phyloP scores from a whole-genome alignment of 768 basidiomycete genomes.

The Tylopilus sp. region DNA sequence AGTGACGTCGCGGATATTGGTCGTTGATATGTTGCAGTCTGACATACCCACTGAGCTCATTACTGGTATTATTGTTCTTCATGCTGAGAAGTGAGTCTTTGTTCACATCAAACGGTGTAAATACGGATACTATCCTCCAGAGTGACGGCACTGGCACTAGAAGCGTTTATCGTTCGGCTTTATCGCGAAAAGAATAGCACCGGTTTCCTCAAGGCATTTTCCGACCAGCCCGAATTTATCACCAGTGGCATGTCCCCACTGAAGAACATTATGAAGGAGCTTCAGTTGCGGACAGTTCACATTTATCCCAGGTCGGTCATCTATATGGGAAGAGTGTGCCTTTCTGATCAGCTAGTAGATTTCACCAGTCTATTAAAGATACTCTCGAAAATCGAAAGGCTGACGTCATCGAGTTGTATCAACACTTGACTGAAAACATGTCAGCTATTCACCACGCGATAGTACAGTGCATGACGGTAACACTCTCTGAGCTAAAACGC shows the following conservation, averaged over 20 bases:
- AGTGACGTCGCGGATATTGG: slow-evolving; percentile 90
- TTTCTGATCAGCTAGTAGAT: slow-evolving; percentile 44
- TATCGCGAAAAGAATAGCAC: slow-evolving; percentile 86
- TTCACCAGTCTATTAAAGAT: slow-evolving; percentile 84
- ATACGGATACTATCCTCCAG: slow-evolving; percentile 37
- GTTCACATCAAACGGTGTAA: not conserved
- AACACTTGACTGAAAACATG: slow-evolving; percentile 83
- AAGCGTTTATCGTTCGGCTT: slow-evolving; percentile 90
- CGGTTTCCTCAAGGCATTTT: slow-evolving; percentile 96
- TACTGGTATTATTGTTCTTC: slow-evolving; percentile 85
- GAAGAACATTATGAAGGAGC: slow-evolving; percentile 88
- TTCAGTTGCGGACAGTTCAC: slow-evolving; percentile 84
- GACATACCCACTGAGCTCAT: slow-evolving; percentile 84
- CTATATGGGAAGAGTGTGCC: not conserved
- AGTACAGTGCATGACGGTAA: slow-evolving; percentile 90
- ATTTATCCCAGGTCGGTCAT: slow-evolving; percentile 79
- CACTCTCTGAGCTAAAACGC: slow-evolving; percentile 84
- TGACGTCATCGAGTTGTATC: slow-evolving; percentile 90
- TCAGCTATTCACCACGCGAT: slow-evolving; percentile 88
- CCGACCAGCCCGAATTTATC: slow-evolving; percentile 94
- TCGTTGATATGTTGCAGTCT: slow-evolving; percentile 89
- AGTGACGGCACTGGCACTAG: slow-evolving; percentile 77
- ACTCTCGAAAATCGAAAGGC: slow-evolving; percentile 80
- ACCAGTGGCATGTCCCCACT: slow-evolving; percentile 90
- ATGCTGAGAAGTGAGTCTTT: slow-evolving; percentile 74